Base-by-base conservation (phyloP, 2,329 filamentous ascomycete species). In the Ceratocystis cubensis region DNA sequence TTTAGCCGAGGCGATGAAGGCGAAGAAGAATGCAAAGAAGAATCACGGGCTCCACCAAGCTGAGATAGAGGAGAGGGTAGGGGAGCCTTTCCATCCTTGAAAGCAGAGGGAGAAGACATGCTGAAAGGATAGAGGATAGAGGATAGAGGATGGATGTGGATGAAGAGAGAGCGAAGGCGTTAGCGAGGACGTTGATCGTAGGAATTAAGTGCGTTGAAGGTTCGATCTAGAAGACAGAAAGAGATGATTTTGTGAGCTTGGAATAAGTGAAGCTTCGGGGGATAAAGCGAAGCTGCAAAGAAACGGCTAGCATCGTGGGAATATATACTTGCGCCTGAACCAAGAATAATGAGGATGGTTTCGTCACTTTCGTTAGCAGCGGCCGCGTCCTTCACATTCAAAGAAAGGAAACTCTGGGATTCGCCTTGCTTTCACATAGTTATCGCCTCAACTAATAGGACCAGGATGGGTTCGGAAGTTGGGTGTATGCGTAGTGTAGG, bases 71-170 rank as follows among this genome's bases (percentile, higher is more conserved):
- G 45, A 30, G 57, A 63, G 15, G 48, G 48, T 10, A 28, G 10
- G 48, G 13, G 13, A 3, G 56, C 56, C 28, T 59, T 25, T 5
- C 22, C 44, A 15, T 37, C 20, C 1, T 28, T 41, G 22, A 25
- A 28, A 41, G 63, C 37, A 37, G 45, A 28, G 50, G 57, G 30
- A 53, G 57, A 20, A 37, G 56, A 30, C 56, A 59, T 59, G 56
- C n/a, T 56, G 63, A 22, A 28, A 44, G 48, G 25, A 45, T 10
- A 7, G 15, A 41, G 48, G 25, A 45, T 10, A 7, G 15, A 41
- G 48, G 25, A 45, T 10, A 7, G 15, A 41, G 61, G 30, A n/a
- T 30, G 7, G 46, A 37, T 5, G 33, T 53, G 48, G 20, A 15
- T 20, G 13, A 20, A 15, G 33, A 37, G 25, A 59, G 30, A 33